These are phyloP conservation scores for Suhomyces maxii DNA, from an alignment of 1,139 yeast genomes.

Conservation along the genomic window DNA sequence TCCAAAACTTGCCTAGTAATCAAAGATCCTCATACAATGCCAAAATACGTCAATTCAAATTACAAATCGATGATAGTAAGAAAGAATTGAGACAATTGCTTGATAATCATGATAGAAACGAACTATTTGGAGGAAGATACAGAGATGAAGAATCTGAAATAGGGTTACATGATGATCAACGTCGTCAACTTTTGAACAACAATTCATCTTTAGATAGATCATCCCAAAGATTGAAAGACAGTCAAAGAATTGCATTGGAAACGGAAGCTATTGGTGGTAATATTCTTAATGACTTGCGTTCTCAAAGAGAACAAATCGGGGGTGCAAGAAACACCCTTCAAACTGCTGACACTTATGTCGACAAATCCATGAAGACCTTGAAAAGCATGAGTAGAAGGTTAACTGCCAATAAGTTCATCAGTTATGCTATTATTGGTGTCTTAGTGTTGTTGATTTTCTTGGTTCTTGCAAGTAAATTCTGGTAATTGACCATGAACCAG, in stretches of 20 bases:
- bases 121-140: slow-evolving; percentile 63
- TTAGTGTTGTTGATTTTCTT: slow-evolving; percentile 78
- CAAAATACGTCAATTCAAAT: slow-evolving; percentile 65
- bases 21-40: slow-evolving; percentile 69
- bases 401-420: slow-evolving; percentile 92
- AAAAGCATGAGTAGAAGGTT: slow-evolving; percentile 90
- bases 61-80: slow-evolving; percentile 60
- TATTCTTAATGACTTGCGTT: slow-evolving; percentile 81
- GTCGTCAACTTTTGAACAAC: slow-evolving; percentile 77
- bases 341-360: slow-evolving; percentile 93
- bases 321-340: slow-evolving; percentile 81
- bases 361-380: slow-evolving; percentile 81
- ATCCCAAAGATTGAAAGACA: slow-evolving; percentile 79
- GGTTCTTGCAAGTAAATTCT: slow-evolving; percentile 84
- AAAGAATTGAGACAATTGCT: slow-evolving; percentile 48
- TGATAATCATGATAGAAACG: slow-evolving; percentile 66
- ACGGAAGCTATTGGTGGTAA: slow-evolving; percentile 92
- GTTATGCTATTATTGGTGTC: slow-evolving; percentile 93
- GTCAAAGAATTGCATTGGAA: slow-evolving; percentile 88
- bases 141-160: slow-evolving; percentile 29
- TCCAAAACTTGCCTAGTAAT: slow-evolving; percentile 74
- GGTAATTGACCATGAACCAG: slow-evolving; percentile 33
- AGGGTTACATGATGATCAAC: slow-evolving; percentile 62
- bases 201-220: slow-evolving; percentile 82
- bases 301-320: slow-evolving; percentile 89